Conservation (phyloP, 768 basidiomycete species). For the Naganishia friedmannii region DNA sequence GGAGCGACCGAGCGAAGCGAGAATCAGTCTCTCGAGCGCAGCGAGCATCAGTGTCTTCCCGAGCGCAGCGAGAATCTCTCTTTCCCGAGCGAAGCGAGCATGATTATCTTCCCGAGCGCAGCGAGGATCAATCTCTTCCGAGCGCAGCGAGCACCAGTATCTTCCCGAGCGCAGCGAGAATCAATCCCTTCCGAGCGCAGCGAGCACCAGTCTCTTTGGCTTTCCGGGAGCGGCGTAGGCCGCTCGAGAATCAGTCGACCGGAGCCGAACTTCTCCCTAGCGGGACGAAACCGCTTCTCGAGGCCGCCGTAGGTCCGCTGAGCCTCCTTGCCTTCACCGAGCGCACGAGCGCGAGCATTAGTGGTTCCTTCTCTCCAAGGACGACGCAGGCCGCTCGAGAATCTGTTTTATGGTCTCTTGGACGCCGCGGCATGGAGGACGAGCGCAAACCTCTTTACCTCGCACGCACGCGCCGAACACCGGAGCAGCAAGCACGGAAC, state of each 20-base stretch:
- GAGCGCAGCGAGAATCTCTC: not conserved
- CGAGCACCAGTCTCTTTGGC: constrained; percentile 52
- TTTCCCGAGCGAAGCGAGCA: not conserved
- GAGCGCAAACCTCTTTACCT: no score
- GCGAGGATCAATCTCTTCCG: not conserved
- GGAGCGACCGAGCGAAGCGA: constrained; percentile 4
- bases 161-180: constrained; percentile 50
- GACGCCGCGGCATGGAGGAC: no score
- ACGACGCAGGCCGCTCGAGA: no score
- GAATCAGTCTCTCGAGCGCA: not conserved
- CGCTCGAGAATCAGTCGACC: no score
- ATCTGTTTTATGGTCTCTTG: no score
- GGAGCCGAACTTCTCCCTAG: not conserved
- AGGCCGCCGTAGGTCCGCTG: not conserved
- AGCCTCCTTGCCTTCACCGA: not conserved
- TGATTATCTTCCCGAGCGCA: no score
- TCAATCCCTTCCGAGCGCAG: no score
- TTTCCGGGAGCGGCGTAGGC: no score
- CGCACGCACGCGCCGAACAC: no score
- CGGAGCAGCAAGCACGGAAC: no score
- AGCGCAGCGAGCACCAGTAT: not conserved
- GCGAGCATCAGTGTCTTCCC: not conserved
- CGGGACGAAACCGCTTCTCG: not conserved
- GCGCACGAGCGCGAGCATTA: no score
- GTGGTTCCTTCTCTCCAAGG: no score